Evolutionary conservation across 306 rosid species (phyloP), one percentile per base, ranked within the genome.

Genomic region (Mimosa pudica): DNA sequence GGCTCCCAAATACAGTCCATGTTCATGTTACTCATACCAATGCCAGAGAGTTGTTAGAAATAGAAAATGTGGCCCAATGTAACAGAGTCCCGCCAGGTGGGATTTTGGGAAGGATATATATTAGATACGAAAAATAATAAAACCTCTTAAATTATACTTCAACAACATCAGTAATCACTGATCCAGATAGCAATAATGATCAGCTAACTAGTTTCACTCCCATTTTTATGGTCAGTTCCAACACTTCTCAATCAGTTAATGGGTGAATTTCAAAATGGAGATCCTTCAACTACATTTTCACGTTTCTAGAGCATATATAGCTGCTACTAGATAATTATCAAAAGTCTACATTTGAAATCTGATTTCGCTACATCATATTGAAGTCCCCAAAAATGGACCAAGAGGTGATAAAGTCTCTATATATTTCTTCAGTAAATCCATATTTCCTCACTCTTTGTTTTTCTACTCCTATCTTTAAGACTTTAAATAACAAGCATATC

Each of bases 371-470:
- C 60, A 74, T 13, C 24, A 46, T 51, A 77, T 17, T 63, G n/a
- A 70, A 51, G 61, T 41, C 64, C 24, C 61, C 6, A 55, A 55
- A 55, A 55, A 55, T 2, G 67, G 46, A 48, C 46, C 32, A 58
- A 58, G 45, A 78, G 71, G 14, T 8, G 71, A 17, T 30, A 66
- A 45, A 66, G 30, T 24, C 30, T 24, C 30, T 24, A 24, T 24
- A 24, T 24, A 24, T 45, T 33, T 74, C 63, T 32, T 81, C 51
- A 52, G 17, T 65, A 10, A 51, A 32, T 74, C 75, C 48, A 65
- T 41, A 36, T 24, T 42, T 8, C 16, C 71, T 66, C 71, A 7
- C 10, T 73, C 65, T 3, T 9, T 16, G 17, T 33, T 73, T 54
- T 16, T 54, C 36, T 17, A 20, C 65, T 46, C 12, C 66, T 35